Percentiles rank a stretch among this genome's conserved stretches.
Evolutionary conservation across 2,329 filamentous ascomycete genomes (phyloP).

Genomic region (Monosporascus sp.): DNA sequence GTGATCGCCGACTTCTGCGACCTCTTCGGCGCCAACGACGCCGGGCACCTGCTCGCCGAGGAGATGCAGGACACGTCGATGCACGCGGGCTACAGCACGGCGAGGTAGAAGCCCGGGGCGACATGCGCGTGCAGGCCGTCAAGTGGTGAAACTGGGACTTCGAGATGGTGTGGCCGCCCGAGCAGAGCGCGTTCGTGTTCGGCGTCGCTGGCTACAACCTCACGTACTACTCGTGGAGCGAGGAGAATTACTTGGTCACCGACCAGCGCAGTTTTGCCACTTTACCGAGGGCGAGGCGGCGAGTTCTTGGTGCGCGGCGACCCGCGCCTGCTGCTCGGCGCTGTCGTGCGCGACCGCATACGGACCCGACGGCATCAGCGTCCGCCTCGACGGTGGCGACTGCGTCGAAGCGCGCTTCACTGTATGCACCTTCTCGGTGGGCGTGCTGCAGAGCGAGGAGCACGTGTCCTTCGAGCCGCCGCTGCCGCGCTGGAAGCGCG

Average conservation of each 20-base stretch:
- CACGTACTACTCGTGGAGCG: conserved; percentile 58
- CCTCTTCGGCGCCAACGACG: conserved; percentile 48
- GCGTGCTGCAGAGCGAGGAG: conserved; percentile 57
- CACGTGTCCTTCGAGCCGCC: conserved; percentile 52
- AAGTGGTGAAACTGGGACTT: conserved; percentile 53
- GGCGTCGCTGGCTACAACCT: conserved; percentile 53
- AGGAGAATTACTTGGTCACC: conserved; percentile 55
- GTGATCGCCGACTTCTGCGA: conserved; percentile 47
- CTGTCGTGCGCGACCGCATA: conserved; percentile 49
- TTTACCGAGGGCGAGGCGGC: conserved; percentile 50
- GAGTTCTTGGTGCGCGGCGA: conserved; percentile 54
- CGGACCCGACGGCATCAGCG: conserved; percentile 33
- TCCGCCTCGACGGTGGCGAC: not conserved
- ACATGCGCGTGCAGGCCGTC: conserved; percentile 51
- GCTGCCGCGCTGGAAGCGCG: conserved; percentile 60
- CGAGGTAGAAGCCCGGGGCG: conserved; percentile 55
- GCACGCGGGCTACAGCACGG: conserved; percentile 54
- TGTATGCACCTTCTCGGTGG: conserved; percentile 62
- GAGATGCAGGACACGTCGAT: conserved; percentile 58
- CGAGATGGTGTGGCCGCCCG: conserved; percentile 53
- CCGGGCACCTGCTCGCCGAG: conserved; percentile 51
- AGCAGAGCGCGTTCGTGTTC: conserved; percentile 50
- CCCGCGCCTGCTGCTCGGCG: conserved; percentile 51
- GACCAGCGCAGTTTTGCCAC: conserved; percentile 58
- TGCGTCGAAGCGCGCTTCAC: conserved; percentile 33